phyloP scores from a whole-genome alignment of 257 asterid species.

The Solanum commersonii region DNA sequence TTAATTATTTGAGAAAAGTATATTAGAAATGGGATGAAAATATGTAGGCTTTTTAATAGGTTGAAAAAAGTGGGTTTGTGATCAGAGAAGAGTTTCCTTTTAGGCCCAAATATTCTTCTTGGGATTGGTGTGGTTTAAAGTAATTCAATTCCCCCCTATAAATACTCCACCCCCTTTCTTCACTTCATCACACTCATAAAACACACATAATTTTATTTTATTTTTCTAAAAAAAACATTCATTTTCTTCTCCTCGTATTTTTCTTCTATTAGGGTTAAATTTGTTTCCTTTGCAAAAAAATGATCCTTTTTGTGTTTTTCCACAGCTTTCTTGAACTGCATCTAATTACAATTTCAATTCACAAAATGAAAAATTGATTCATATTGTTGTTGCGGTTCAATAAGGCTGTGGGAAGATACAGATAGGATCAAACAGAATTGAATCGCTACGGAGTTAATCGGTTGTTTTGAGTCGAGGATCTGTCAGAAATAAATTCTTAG shows the following conservation, averaged over 20 bases:
- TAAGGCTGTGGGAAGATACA: constrained; percentile 89
- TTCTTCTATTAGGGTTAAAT: constrained; percentile 17
- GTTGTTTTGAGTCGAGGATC: background rate
- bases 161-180: constrained; percentile 24
- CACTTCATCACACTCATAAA: background rate
- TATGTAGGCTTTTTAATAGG: constrained; percentile 11
- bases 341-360: background rate
- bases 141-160: constrained; percentile 45
- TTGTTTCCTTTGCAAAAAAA: background rate
- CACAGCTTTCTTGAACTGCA: constrained; percentile 99
- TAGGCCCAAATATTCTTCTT: constrained; percentile 81
- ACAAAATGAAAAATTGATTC: background rate
- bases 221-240: background rate
- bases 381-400: constrained; percentile 51
- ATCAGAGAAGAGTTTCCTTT: constrained; percentile 8
- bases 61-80: constrained; percentile 3
- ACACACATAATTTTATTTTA: no score
- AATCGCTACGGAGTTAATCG: background rate
- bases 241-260: background rate
- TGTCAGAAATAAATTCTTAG: background rate
- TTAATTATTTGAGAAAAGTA: background rate
- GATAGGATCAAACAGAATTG: constrained; percentile 11
- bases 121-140: constrained; percentile 70
- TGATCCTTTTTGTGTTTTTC: constrained; percentile 51
- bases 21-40: background rate